Conservation (phyloP, 495 filamentous ascomycete genomes). For the Tricharina praecox region DNA sequence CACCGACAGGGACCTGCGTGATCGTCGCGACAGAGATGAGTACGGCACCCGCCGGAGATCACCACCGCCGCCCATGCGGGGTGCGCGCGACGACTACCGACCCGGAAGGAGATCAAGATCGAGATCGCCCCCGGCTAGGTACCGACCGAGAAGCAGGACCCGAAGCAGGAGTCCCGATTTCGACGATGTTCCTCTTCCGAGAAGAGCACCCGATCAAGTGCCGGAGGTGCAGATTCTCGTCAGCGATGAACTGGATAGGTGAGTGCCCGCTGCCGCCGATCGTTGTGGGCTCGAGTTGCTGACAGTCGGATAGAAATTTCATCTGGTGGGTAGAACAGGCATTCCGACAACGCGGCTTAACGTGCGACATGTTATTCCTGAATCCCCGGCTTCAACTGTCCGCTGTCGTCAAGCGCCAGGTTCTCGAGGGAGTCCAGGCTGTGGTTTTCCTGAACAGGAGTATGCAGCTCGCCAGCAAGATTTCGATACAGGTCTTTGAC, state of each 20-base stretch:
- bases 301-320: conserved; percentile 41
- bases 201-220: conserved; percentile 55
- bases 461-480: conserved; percentile 50
- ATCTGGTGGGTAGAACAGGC: conserved; percentile 62
- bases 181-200: conserved; percentile 35
- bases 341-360: conserved; percentile 53
- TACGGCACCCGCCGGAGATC: conserved; percentile 43
- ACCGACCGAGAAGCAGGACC: conserved; percentile 41
- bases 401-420: conserved; percentile 65
- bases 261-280: conserved; percentile 14
- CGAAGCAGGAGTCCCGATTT: conserved; percentile 42
- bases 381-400: conserved; percentile 60
- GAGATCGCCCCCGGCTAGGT: conserved; percentile 26
- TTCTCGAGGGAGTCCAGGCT: conserved; percentile 74
- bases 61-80: conserved; percentile 35
- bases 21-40: conserved; percentile 44
- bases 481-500: conserved; percentile 72
- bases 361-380: conserved; percentile 57
- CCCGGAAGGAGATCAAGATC: conserved; percentile 28
- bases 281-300: conserved; percentile 8
- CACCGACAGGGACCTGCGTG: conserved; percentile 38
- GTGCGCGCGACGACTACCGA: conserved; percentile 31
- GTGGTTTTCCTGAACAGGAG: conserved; percentile 55
- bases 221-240: conserved; percentile 85
- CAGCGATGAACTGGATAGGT: conserved; percentile 60